Evolutionary conservation across 1,284 basidiomycete genomes (phyloP), one percentile per base, ranked within the genome.

Genomic region (Sporisorium reilianum): DNA sequence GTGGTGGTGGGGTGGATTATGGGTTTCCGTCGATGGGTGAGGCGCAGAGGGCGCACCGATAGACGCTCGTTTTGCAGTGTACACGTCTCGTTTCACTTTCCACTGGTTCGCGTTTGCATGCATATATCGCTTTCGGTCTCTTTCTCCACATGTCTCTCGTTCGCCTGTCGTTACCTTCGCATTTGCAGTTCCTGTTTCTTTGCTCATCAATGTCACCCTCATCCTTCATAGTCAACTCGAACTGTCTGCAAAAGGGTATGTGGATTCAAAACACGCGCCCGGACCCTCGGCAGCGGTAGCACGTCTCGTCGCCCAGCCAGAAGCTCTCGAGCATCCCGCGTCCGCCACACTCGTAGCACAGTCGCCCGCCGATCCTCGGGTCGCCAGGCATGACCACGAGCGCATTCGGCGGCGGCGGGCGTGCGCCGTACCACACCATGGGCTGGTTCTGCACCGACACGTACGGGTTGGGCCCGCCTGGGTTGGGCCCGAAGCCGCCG

Each of bases 251-350:
- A 38, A 11, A 28, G 55, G 48, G 38, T 50, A 42, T 49, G 49
- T 30, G 41, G 45, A 9, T 42, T 25, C 30, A 72, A 16, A 76
- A 68, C 16, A 76, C 53, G 1, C 73, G 28, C 3, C 73, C 73
- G 2, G 45, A 45, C 0, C 73, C 73, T 23, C 57, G 51, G 30
- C 73, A 76, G 7, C 68, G 57, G 6, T 49, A 63, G 42, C 73
- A 76, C 23, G 68, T 72, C 44, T 76, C 73, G 25, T 76, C 73
- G 11, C 73, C 73, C 32, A 76, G 59, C 73, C 73, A 76, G 50
- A 76, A 76, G 52, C 73, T 76, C 34, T 76, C 73, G 16, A 40
- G 61, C 12, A 72, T 26, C 12, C 73, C 73, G 32, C 61, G 41
- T 1, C 73, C 73, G 3, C 57, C 58, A 42, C 73, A 76, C 28